Conservation (phyloP, 176 grass and related monocot genomes). For the Zizania latifolia region DNA sequence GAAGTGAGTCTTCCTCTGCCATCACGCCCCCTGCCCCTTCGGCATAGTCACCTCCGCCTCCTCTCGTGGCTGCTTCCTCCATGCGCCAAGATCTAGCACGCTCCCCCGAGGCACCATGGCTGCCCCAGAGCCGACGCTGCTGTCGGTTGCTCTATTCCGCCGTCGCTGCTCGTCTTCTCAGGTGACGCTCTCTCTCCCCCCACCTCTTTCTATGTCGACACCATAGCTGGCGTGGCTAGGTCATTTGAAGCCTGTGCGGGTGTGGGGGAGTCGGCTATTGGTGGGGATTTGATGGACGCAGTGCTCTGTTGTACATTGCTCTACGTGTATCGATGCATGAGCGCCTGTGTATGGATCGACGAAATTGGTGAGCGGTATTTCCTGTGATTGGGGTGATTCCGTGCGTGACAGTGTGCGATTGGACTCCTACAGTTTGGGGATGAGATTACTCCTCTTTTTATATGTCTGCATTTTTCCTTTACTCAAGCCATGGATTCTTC, state of each 20-base stretch:
- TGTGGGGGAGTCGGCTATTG: neutral
- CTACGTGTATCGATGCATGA: neutral
- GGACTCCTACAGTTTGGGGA: neutral
- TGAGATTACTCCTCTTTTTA: neutral
- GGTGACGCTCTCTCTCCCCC: conserved; percentile 13
- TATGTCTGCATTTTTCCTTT: neutral
- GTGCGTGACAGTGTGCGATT: neutral
- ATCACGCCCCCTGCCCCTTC: neutral
- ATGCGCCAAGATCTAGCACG: conserved; percentile 26
- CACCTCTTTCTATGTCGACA: neutral
- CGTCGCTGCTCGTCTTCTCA: conserved; percentile 90
- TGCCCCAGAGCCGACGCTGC: neutral
- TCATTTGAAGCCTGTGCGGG: neutral
- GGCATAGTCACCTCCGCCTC: neutral
- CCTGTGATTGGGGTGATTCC: neutral
- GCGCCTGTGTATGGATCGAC: too few species aligned
- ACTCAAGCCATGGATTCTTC: neutral
- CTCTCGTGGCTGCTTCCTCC: neutral
- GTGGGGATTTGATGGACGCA: neutral
- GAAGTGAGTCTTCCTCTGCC: too few species aligned
- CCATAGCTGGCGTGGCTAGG: neutral
- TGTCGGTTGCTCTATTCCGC: neutral
- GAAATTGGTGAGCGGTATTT: neutral
- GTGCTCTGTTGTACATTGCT: neutral
- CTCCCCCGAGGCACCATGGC: conserved; percentile 20